Evolutionary conservation across 1,284 basidiomycete species (phyloP).

Genomic region (Boletellus deceptivus): DNA sequence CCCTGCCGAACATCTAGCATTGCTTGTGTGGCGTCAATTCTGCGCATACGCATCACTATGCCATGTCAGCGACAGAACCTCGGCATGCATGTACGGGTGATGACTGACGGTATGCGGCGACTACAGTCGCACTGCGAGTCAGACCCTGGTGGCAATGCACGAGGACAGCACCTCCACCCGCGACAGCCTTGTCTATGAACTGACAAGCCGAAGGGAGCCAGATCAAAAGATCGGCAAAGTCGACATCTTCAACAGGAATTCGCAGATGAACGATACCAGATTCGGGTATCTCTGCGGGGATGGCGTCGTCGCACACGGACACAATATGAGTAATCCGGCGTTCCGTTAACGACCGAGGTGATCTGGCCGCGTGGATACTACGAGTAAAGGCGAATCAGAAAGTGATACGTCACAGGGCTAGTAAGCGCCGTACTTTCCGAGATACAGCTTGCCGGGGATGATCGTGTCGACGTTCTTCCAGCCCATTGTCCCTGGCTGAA

Average conservation of each 20-base stretch:
- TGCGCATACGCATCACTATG: constrained; percentile 71
- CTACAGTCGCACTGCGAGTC: constrained; percentile 77
- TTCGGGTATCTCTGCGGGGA: constrained; percentile 71
- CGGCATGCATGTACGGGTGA: neutral
- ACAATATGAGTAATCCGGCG: constrained; percentile 74
- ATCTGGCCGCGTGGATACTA: constrained; percentile 69
- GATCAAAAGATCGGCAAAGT: constrained; percentile 80
- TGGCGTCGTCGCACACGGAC: constrained; percentile 69
- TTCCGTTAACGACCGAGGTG: constrained; percentile 70
- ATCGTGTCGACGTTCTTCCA: constrained; percentile 75
- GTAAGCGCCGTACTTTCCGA: constrained; percentile 64
- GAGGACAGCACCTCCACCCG: constrained; percentile 67
- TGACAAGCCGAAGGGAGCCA: constrained; percentile 73
- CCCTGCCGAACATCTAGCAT: constrained; percentile 61
- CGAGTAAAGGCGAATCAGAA: constrained; percentile 26
- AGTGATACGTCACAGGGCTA: constrained; percentile 21
- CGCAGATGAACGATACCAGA: constrained; percentile 71
- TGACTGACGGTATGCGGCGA: constrained; percentile 75
- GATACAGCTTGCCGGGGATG: constrained; percentile 64
- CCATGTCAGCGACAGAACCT: constrained; percentile 5
- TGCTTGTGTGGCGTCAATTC: constrained; percentile 56
- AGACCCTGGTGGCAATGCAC: constrained; percentile 85
- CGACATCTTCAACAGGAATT: constrained; percentile 75
- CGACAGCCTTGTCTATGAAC: constrained; percentile 76
- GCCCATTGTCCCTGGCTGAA: constrained; percentile 42